phyloP scores from a whole-genome alignment of 1,139 yeast species.

The Suhomyces coccinellae region DNA sequence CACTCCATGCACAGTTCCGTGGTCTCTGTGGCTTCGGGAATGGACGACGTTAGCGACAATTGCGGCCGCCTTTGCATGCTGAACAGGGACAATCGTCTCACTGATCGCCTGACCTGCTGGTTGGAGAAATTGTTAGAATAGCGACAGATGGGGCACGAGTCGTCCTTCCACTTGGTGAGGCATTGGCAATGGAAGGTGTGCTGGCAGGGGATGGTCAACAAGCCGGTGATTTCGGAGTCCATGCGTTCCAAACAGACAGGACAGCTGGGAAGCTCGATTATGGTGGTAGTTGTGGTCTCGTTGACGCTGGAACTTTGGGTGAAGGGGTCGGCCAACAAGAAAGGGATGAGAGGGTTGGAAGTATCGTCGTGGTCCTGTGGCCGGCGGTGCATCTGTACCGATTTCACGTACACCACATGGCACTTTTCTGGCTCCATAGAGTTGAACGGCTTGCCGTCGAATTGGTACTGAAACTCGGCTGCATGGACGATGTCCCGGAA shows the following conservation, averaged over 20 bases:
- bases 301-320: slow-evolving; percentile 21
- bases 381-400: slow-evolving; percentile 44
- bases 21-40: slow-evolving; percentile 8
- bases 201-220: slow-evolving; percentile 86
- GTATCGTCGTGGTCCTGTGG: slow-evolving; percentile 17
- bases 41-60: slow-evolving; percentile 5
- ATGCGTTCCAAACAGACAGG: slow-evolving; percentile 91
- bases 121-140: slow-evolving; percentile 57
- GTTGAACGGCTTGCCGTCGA: slow-evolving; percentile 75
- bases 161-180: slow-evolving; percentile 86
- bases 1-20: slow-evolving; percentile 41
- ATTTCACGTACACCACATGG: slow-evolving; percentile 68
- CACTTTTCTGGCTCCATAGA: slow-evolving; percentile 90
- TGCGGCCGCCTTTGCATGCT: slow-evolving; percentile 15
- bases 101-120: slow-evolving; percentile 36
- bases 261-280: slow-evolving; percentile 82
- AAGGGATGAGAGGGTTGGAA: slow-evolving; percentile 52
- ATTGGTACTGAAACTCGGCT: slow-evolving; percentile 59
- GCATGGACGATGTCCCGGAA: slow-evolving; percentile 61
- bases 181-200: slow-evolving; percentile 94
- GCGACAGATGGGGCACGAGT: slow-evolving; percentile 89
- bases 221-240: slow-evolving; percentile 80
- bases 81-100: slow-evolving; percentile 36
- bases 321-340: slow-evolving; percentile 73
- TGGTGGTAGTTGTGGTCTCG: slow-evolving; percentile 13